Evolutionary conservation across 1,139 yeast species (phyloP).

Genomic region (Meyerozyma smithsonii): DNA sequence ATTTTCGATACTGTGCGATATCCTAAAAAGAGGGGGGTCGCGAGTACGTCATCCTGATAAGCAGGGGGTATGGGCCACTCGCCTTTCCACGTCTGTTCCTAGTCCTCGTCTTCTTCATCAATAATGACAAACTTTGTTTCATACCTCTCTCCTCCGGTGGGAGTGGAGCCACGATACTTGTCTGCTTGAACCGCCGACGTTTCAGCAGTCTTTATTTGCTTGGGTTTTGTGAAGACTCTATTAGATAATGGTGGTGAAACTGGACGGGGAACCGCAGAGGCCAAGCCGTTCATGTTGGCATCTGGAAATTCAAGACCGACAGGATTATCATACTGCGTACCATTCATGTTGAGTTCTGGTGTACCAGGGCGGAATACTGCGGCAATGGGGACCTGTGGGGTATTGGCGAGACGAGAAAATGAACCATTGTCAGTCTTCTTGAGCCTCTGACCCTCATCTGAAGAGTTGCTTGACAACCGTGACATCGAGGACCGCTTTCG

Average conservation of each 20-base stretch:
- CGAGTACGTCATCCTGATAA: neutral
- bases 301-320: neutral
- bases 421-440: neutral
- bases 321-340: neutral
- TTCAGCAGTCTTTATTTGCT: neutral
- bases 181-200: slow-evolving; percentile 1
- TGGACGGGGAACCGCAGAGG: slow-evolving; percentile 9
- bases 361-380: neutral
- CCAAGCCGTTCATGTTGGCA: neutral
- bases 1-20: slow-evolving; percentile 4
- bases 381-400: neutral
- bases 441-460: slow-evolving; percentile 27
- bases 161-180: slow-evolving; percentile 1
- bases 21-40: neutral
- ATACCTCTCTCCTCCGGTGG: slow-evolving; percentile 8
- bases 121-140: slow-evolving; percentile 11
- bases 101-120: slow-evolving; percentile 25
- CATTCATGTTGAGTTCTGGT: neutral
- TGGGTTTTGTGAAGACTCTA: neutral
- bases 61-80: no score
- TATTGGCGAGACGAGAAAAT: neutral
- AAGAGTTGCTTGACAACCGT: slow-evolving; percentile 36
- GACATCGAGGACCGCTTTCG: slow-evolving; percentile 27
- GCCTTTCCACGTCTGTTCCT: slow-evolving; percentile 6
- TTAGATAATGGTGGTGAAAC: slow-evolving; percentile 35